Conservation (phyloP, 2,329 filamentous ascomycete genomes). For the Malbranchea cinnamomea region DNA sequence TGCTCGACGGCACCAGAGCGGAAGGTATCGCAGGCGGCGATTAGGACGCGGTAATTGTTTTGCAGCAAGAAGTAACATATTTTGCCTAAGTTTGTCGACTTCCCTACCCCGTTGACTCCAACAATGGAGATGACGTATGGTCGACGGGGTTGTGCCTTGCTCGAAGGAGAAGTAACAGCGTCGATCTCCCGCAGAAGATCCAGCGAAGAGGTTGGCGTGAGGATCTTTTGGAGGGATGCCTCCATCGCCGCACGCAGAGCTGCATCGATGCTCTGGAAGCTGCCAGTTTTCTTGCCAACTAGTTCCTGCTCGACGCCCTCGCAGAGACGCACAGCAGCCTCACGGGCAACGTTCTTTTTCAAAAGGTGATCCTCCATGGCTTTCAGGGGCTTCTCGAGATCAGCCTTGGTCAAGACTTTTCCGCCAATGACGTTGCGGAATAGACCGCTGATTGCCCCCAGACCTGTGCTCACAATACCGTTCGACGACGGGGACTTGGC, state of each 20-base stretch:
- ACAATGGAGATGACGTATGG: conserved; percentile 98
- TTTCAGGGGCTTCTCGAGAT: conserved; percentile 83
- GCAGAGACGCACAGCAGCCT: conserved; percentile 82
- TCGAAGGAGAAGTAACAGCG: conserved; percentile 52
- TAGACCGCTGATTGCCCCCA: conserved; percentile 71
- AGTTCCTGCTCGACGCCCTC: conserved; percentile 84
- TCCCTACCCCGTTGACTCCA: conserved; percentile 94
- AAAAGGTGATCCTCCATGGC: conserved; percentile 92
- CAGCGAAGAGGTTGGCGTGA: conserved; percentile 87
- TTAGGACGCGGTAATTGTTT: conserved; percentile 89
- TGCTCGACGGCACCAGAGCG: conserved; percentile 95
- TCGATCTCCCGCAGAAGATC: conserved; percentile 91
- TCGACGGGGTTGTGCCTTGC: conserved; percentile 48
- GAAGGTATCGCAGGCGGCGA: conserved; percentile 93
- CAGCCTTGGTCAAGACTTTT: conserved; percentile 76
- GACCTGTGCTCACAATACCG: conserved; percentile 61
- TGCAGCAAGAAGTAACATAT: conserved; percentile 96
- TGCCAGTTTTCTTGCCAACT: conserved; percentile 78
- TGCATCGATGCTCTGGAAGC: conserved; percentile 74
- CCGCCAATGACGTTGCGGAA: conserved; percentile 93
- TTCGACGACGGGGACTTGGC: conserved; percentile 32
- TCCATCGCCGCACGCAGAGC: conserved; percentile 81
- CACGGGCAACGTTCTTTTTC: conserved; percentile 89
- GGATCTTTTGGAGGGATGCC: conserved; percentile 80
- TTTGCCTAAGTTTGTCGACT: conserved; percentile 94